These are phyloP conservation scores for Graphium sp. DNA, from an alignment of 2,329 filamentous ascomycete genomes.

Conservation along the genomic window DNA sequence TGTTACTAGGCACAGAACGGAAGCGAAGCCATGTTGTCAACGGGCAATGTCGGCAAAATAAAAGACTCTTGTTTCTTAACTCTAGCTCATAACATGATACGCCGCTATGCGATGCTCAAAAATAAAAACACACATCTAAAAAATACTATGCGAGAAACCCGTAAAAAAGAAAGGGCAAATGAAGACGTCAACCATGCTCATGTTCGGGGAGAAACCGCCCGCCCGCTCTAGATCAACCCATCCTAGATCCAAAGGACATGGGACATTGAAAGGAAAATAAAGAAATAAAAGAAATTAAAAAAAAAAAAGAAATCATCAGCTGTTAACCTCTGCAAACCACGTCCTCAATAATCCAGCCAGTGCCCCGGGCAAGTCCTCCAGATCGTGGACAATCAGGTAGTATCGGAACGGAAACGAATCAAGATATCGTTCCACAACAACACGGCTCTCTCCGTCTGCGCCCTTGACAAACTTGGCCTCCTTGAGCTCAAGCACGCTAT, in stretches of 20 bases:
- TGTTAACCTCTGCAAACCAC: constrained; percentile 70
- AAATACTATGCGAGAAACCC: no score
- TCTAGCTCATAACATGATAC: no score
- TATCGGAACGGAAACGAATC: constrained; percentile 96
- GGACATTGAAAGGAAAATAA: constrained; percentile 1
- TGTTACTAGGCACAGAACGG: no score
- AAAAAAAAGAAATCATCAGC: constrained; percentile 10
- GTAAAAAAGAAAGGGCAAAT: no score
- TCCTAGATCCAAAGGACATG: neutral
- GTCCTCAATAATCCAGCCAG: constrained; percentile 78
- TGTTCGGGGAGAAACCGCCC: no score
- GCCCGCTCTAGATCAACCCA: no score
- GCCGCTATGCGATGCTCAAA: no score
- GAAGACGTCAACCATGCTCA: no score
- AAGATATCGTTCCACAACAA: constrained; percentile 79
- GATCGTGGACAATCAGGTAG: constrained; percentile 85
- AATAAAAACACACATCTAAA: no score
- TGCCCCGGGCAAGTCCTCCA: constrained; percentile 79
- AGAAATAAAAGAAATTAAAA: neutral
- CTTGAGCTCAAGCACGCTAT: constrained; percentile 74
- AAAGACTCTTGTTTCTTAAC: no score
- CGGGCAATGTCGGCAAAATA: no score
- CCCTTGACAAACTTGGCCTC: constrained; percentile 69
- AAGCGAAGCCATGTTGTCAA: no score
- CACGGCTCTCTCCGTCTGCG: constrained; percentile 38